Evolutionary conservation across 352 stramenopile species (phyloP), one percentile per base, ranked within the genome.

Genomic region (Phytopythium helicoides): DNA sequence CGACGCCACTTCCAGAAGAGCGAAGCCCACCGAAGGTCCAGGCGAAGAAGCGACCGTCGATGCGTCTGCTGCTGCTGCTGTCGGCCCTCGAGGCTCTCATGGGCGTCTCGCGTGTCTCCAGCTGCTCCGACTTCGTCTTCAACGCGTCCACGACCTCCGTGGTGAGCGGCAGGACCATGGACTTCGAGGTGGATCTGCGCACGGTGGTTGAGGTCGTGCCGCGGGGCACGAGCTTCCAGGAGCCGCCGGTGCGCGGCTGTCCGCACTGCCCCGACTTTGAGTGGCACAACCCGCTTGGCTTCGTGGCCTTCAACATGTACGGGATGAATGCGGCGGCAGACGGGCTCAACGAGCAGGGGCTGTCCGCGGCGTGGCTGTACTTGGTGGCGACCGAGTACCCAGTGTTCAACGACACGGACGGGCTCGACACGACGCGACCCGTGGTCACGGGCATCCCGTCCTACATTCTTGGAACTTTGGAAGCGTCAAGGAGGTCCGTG

Each of bases 381-480:
- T 48, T 86, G 23, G 38, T 62, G 1, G 70, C 47, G 0, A 75
- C 81, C 0, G 22, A 76, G 52, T 92, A 89, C 64, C 76, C 81
- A 5, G 58, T 45, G 18, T 64, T 63, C 3, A 28, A 47, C 16
- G 58, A 47, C 12, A 33, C 52, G 7, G 47, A 21, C 18, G 47
- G 48, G n/a, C 66, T 68, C 44, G 69, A 66, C 55, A 54, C 41
- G 42, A 56, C 60, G 11, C 64, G 59, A 26, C 76, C 76, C 3
- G 73, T 92, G 22, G 60, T 92, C 25, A 78, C 72, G n/a, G 86
- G 73, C 5, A 36, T 87, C 19, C 81, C 74, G 35, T 74, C 81
- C 54, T 92, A 86, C 62, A 68, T 92, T 50, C 59, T 92, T 42
- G 78, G 81, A 33, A 88, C 54, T 92, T 76, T 49, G 76, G 62